Evolutionary conservation across 176 grass and related monocot genomes (phyloP).

Genomic region (Calamus simplicifolius): DNA sequence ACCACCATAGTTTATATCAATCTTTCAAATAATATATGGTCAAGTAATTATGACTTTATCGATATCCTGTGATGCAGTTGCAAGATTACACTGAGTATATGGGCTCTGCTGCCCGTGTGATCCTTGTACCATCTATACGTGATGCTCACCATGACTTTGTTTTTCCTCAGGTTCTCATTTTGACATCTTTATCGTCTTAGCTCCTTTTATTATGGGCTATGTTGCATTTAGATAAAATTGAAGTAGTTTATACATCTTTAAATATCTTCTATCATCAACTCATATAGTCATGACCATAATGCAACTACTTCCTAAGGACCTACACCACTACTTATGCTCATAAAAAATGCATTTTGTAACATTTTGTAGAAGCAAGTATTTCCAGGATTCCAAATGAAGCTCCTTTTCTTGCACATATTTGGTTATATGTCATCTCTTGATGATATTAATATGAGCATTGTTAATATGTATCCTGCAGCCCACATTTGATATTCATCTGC

Average conservation of each 20-base stretch:
- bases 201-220: too few species aligned
- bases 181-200: not conserved
- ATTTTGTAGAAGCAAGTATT: too few species aligned
- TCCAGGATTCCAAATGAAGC: not conserved
- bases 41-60: slow-evolving; percentile 7
- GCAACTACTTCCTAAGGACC: too few species aligned
- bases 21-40: slow-evolving; percentile 17
- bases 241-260: too few species aligned
- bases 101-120: slow-evolving; percentile 47
- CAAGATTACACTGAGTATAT: slow-evolving; percentile 76
- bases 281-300: too few species aligned
- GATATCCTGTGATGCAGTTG: slow-evolving; percentile 43
- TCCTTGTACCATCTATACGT: slow-evolving; percentile 73
- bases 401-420: not conserved
- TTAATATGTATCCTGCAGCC: slow-evolving; percentile 5
- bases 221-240: too few species aligned
- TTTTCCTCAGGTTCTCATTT: slow-evolving; percentile 71
- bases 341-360: too few species aligned
- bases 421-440: not conserved
- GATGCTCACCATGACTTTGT: slow-evolving; percentile 93
- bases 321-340: too few species aligned
- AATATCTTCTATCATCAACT: too few species aligned
- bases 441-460: slow-evolving; percentile 12
- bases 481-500: slow-evolving; percentile 71
- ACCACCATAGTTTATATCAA: slow-evolving; percentile 5